Conservation (phyloP, 208 protist species). For the Cochliopodium minus region DNA sequence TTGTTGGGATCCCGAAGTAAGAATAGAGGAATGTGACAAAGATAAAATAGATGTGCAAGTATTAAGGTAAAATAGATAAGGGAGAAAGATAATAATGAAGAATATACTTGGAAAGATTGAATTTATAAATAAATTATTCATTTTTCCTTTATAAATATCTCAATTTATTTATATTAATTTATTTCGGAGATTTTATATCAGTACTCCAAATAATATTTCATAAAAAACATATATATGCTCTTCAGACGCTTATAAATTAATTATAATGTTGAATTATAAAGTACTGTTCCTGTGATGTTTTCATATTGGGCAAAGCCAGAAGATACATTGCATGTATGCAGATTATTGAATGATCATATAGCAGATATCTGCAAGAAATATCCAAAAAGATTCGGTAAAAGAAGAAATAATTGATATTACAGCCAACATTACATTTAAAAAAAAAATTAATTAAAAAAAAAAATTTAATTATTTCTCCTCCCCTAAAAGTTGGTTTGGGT, state of each 20-base stretch:
- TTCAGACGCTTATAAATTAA: no score
- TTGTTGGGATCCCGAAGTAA: slow-evolving; percentile 35
- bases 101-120: slow-evolving; percentile 24
- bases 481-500: slow-evolving; percentile 23
- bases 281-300: slow-evolving; percentile 61
- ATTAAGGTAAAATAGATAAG: slow-evolving; percentile 8
- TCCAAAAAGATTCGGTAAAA: background rate
- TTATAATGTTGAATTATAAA: no score
- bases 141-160: no score
- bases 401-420: background rate
- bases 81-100: no score
- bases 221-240: no score
- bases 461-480: slow-evolving; percentile 17
- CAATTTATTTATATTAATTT: no score
- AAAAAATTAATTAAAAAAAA: slow-evolving; percentile 22
- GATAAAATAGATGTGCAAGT: slow-evolving; percentile 34
- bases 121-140: no score
- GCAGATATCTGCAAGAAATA: slow-evolving; percentile 13
- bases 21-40: slow-evolving; percentile 33
- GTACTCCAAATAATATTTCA: no score
- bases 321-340: slow-evolving; percentile 33
- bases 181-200: no score
- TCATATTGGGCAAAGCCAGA: slow-evolving; percentile 53
- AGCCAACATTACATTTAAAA: slow-evolving; percentile 37
- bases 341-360: slow-evolving; percentile 47